Conservation (phyloP, 2,329 filamentous ascomycete genomes). For the Cercospora zeae-maydis region DNA sequence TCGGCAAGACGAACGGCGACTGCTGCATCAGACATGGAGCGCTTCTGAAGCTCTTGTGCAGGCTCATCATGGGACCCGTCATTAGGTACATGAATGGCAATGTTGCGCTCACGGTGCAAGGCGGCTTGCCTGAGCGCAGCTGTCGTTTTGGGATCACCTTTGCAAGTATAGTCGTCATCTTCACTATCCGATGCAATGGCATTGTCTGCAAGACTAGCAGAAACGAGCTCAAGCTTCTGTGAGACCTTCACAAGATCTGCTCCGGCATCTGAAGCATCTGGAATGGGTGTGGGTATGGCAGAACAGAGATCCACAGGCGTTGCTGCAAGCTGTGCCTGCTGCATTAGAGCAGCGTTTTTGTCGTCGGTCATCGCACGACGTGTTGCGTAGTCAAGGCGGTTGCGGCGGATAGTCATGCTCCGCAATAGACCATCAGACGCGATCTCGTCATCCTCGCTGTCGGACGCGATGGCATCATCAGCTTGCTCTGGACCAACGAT, state of each 20-base stretch:
- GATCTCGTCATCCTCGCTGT: constrained; percentile 21
- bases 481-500: constrained; percentile 6
- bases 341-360: constrained; percentile 1
- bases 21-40: constrained; percentile 6
- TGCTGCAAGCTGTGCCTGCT: background rate
- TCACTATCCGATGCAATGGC: constrained; percentile 9
- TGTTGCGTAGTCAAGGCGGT: constrained; percentile 16
- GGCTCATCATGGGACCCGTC: background rate
- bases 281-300: background rate
- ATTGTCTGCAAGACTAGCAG: constrained; percentile 4
- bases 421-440: background rate
- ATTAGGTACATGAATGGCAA: background rate
- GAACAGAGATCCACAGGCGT: background rate
- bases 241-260: constrained; percentile 6
- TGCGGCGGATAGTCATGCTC: constrained; percentile 2
- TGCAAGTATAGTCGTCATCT: constrained; percentile 10
- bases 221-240: constrained; percentile 1
- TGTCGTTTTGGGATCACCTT: constrained; percentile 1
- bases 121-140: constrained; percentile 3
- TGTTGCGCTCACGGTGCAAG: background rate
- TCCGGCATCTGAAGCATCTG: background rate
- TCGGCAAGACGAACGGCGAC: background rate
- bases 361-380: constrained; percentile 16
- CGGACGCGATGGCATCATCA: constrained; percentile 22
- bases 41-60: constrained; percentile 3